A percentile compares a stretch with the other conserved stretches of the same genome.
phyloP scores from a whole-genome alignment of 148 eudicot genomes.

The Cornus suecica region DNA sequence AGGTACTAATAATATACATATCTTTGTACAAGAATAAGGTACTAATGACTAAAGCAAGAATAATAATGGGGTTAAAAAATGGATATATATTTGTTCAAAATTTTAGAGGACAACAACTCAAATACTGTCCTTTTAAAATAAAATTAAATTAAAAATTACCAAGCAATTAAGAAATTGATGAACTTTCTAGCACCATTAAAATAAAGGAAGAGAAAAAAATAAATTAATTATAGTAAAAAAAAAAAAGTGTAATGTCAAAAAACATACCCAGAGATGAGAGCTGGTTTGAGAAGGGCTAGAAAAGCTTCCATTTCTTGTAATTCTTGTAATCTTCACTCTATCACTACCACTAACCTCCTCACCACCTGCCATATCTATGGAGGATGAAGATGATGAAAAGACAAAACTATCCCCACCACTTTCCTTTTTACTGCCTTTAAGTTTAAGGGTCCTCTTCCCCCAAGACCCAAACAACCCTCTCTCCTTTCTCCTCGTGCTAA shows the following conservation, averaged over 20 bases:
- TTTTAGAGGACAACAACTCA: no score
- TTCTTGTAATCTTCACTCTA: constrained; percentile 16
- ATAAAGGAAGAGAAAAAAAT: no score
- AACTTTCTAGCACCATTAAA: background rate
- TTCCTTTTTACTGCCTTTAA: constrained; percentile 17
- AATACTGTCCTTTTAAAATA: no score
- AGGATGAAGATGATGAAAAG: constrained; percentile 22
- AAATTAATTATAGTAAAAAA: no score
- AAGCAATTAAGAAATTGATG: no score
- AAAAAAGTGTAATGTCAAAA: background rate
- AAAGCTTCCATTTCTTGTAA: constrained; percentile 34
- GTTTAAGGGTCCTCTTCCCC: constrained; percentile 19
- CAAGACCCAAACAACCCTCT: constrained; percentile 45
- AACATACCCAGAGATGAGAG: constrained; percentile 73
- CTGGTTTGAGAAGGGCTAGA: constrained; percentile 37
- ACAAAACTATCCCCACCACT: constrained; percentile 40
- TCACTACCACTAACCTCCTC: constrained; percentile 5
- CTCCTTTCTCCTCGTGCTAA: constrained; percentile 7
- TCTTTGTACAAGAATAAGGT: no score
- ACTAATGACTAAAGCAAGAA: no score
- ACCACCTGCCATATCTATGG: constrained; percentile 11
- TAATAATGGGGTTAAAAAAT: no score
- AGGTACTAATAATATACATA: no score
- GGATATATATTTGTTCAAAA: no score
- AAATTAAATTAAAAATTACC: no score